Percentiles rank a stretch among this genome's conserved stretches.
These are phyloP conservation scores for Pulicaria dysenterica DNA, from an alignment of 129 eudicot species.

Conservation along the genomic window DNA sequence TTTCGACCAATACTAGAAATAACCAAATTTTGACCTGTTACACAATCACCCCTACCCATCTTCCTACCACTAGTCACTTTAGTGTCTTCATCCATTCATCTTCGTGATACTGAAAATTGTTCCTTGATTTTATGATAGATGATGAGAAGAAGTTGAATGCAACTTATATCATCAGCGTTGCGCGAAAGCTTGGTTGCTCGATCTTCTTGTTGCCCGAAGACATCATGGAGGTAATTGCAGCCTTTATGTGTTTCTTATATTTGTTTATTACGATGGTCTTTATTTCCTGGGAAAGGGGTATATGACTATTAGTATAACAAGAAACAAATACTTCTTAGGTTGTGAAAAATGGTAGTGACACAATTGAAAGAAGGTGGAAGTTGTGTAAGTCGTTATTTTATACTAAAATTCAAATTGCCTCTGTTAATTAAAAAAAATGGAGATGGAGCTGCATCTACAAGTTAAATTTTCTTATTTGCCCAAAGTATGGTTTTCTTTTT, in stretches of 20 bases:
- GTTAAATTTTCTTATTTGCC: too few relatives aligned
- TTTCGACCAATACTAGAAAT: background rate
- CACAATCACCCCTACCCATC: background rate
- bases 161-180: slow-evolving; percentile 95
- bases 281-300: too few relatives aligned
- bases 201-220: slow-evolving; percentile 97
- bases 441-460: too few relatives aligned
- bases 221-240: slow-evolving; percentile 78
- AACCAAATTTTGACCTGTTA: background rate
- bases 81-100: background rate
- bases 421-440: too few relatives aligned
- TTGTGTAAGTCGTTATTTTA: background rate
- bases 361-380: too few relatives aligned
- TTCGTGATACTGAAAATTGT: slow-evolving; percentile 14
- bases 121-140: slow-evolving; percentile 45
- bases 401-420: background rate
- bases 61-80: background rate
- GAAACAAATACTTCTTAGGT: too few relatives aligned
- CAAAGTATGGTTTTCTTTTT: too few relatives aligned
- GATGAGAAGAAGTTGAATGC: slow-evolving; percentile 96
- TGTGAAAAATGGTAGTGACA: too few relatives aligned
- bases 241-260: background rate
- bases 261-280: too few relatives aligned
- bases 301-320: too few relatives aligned
- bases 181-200: slow-evolving; percentile 94